A percentile compares a stretch with the other conserved stretches of the same genome.
phyloP scores from a whole-genome alignment of 2,329 filamentous ascomycete species.

The Pyricularia pennisetigena region DNA sequence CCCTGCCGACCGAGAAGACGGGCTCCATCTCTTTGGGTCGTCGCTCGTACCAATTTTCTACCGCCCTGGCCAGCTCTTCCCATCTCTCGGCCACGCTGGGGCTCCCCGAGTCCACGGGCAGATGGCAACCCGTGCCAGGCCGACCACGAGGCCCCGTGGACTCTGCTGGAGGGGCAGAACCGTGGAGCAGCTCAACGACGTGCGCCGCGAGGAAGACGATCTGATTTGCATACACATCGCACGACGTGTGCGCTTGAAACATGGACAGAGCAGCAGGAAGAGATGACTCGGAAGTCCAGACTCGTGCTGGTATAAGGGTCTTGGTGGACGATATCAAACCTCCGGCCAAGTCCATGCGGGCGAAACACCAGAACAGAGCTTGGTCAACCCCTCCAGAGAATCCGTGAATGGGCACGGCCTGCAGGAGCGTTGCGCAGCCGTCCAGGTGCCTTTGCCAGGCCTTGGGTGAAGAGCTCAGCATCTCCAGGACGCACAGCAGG shows the following conservation, averaged over 20 bases:
- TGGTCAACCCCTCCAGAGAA: constrained; percentile 26
- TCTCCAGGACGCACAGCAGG: not conserved
- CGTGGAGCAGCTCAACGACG: not conserved
- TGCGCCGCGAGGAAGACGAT: not conserved
- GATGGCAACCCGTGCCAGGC: too few relatives aligned
- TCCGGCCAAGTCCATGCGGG: constrained; percentile 44
- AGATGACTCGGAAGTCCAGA: not conserved
- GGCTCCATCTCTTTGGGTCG: not conserved
- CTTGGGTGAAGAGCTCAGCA: not conserved
- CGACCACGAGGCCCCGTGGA: not conserved
- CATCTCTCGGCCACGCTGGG: not conserved
- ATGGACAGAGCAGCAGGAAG: not conserved
- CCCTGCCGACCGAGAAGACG: not conserved
- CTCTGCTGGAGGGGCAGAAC: not conserved
- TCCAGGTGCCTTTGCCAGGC: not conserved
- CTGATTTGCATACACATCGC: not conserved
- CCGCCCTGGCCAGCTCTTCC: not conserved
- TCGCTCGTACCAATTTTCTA: not conserved
- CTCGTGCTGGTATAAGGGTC: constrained; percentile 17
- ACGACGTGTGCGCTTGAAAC: not conserved
- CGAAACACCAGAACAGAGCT: constrained; percentile 45
- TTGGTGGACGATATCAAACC: constrained; percentile 39
- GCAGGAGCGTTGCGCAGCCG: not conserved
- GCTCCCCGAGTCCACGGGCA: not conserved
- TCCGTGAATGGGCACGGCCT: not conserved